These are phyloP conservation scores for Erodium maritimum DNA, from an alignment of 345 rosid genomes.

Conservation along the genomic window DNA sequence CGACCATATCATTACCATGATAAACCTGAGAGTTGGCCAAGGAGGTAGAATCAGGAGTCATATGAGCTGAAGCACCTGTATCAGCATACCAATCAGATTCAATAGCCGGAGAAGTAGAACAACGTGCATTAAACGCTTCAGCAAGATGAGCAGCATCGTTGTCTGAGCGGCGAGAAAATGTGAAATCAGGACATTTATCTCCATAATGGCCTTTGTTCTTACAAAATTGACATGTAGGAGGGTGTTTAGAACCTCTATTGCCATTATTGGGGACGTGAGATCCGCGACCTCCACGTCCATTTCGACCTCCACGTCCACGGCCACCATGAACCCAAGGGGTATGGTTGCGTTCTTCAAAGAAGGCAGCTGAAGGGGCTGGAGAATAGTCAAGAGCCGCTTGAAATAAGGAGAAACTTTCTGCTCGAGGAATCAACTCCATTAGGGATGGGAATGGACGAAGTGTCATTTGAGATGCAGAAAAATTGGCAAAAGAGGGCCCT, in stretches of 20 bases:
- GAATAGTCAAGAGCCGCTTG: background rate
- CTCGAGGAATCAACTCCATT: conserved; percentile 2
- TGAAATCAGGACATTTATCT: no score
- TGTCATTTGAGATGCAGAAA: background rate
- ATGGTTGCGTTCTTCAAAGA: no score
- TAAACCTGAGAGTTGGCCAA: no score
- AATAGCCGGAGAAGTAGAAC: background rate
- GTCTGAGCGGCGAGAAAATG: conserved; percentile 1
- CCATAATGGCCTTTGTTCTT: background rate
- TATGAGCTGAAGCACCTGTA: conserved; percentile 1
- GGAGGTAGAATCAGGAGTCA: background rate
- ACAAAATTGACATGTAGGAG: background rate
- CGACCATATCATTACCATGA: background rate
- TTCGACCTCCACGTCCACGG: no score
- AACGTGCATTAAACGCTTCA: background rate
- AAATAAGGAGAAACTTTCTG: background rate
- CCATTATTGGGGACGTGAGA: background rate
- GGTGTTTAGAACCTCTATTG: background rate
- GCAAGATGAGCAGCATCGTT: background rate
- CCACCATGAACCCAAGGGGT: background rate
- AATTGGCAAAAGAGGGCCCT: background rate
- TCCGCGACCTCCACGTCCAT: conserved; percentile 7
- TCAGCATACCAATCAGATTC: conserved; percentile 4
- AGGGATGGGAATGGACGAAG: background rate
- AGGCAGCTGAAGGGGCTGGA: no score